Evolutionary conservation across 768 basidiomycete species (phyloP), one percentile per base, ranked within the genome.

Genomic region (Russula sp.): DNA sequence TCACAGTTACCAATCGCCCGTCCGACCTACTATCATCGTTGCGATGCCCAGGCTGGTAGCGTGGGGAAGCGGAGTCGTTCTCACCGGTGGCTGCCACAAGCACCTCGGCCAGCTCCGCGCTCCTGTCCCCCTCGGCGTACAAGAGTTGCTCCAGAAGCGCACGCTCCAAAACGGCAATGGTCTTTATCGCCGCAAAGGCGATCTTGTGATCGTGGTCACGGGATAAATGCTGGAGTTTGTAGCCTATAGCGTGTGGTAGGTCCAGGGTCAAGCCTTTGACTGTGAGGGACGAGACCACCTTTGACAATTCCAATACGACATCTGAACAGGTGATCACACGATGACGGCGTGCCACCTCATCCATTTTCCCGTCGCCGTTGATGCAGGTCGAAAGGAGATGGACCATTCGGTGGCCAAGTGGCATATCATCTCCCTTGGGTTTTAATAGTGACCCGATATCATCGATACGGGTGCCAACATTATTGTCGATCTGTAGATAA

Each of bases 281-380:
- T 20, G 64, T 46, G 46, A 65, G 48, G 22, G 38, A 64, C 20
- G 62, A 56, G 3, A 48, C 4, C 10, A 10, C 22, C 20, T 18
- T 59, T 24, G 57, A 57, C 14, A 66, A 36, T 28, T 64, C 57
- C 44, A 51, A 42, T 53, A 65, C 22, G 7, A 57, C 65, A n/a
- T 48, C 51, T n/a, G 53, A 13, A 18, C 65, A 66, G 11, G 50
- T 55, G 44, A 65, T 38, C 3, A 57, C 62, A 16, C 65, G 65
- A 6, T 48, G 62, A 18, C 57, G 42, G 20, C 65, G 65, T 11
- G 18, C 34, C 9, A 16, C 30, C 9, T 64, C 40, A 28, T 63
- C 62, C 57, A 66, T 59, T 22, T 55, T 50, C 38, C 51, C 57
- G 16, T 66, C 20, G 7, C 14, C 52, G 5, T 53, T 36, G 34